Base-by-base conservation (phyloP, 208 protist species). In the Leishmania lainsoni region DNA sequence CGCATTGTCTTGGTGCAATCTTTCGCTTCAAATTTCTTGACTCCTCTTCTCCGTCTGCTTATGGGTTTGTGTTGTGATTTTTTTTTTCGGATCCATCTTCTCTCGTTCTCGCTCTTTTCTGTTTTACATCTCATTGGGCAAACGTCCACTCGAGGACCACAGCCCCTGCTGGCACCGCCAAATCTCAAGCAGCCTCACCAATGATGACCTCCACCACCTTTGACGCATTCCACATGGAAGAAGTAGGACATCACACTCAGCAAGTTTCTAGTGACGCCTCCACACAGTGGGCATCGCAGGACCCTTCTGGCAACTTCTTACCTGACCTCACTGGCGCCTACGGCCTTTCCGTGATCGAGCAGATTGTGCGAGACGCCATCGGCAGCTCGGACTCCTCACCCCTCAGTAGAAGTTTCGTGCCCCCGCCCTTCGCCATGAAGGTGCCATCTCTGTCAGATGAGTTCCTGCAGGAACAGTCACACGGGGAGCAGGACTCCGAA, bases 1-100 rank as follows among this genome's bases (percentile, higher is more conserved):
- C 56, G 56, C 12, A 6, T 39, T 39, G 56, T 61, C 6, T 14
- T 61, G 22, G 56, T 3, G 56, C 56, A 61, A 26, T 61, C n/a
- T 80, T 71, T 77, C 45, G 39, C 39, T 78, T n/a, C 32, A n/a
- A 49, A 9, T 20, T 32, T 58, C 39, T 29, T 63, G 78, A 45
- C 39, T 59, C 51, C 29, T 45, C 81, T 12, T 71, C 39, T 63
- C 66, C 22, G 6, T 66, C n/a, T 39, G 52, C 22, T 75, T 20
- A 29, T 10, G 6, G 3, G 26, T 5, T 61, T 42, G 5, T 45
- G 51, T 76, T 20, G 12, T 39, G 12, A 32, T 56, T 26, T 32
- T 10, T 29, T 69, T 51, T 32, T 52, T 17, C 17, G 52, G 56
- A 12, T 26, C 22, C 16, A 12, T 29, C 56, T 61, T 66, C 59